phyloP scores from a whole-genome alignment of 192 early-diverging fungal species.

The Coemansia sp. region DNA sequence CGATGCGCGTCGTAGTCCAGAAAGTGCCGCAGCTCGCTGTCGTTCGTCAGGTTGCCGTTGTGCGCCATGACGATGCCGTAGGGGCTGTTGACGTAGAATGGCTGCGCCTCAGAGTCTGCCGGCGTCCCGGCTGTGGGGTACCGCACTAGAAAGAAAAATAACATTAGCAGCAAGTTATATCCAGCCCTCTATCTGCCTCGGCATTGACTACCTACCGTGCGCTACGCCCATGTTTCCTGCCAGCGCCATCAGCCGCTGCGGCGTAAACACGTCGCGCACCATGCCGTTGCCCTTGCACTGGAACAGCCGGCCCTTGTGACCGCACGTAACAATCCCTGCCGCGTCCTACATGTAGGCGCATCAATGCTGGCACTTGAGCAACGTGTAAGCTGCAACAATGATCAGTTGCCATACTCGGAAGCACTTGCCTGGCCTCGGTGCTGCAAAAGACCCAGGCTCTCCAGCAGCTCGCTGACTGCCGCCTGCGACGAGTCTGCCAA shows the following conservation, averaged over 20 bases:
- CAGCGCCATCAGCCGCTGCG: slow-evolving; percentile 70
- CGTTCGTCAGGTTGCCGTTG: slow-evolving; percentile 98
- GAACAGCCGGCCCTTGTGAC: slow-evolving; percentile 90
- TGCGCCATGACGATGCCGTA: slow-evolving; percentile 97
- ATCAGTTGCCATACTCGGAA: neutral
- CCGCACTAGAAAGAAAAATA: slow-evolving; percentile 63
- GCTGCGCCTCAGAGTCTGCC: slow-evolving; percentile 94
- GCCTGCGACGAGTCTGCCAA: slow-evolving; percentile 71
- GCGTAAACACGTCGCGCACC: slow-evolving; percentile 96
- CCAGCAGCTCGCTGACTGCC: slow-evolving; percentile 86
- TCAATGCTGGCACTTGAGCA: neutral
- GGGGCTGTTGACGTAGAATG: slow-evolving; percentile 99
- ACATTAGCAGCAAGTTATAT: neutral
- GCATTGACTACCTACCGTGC: slow-evolving; percentile 91
- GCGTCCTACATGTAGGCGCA: slow-evolving; percentile 78
- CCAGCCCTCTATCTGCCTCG: too few relatives aligned
- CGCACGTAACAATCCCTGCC: slow-evolving; percentile 98
- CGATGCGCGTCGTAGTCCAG: slow-evolving; percentile 95
- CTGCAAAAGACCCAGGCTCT: slow-evolving; percentile 91
- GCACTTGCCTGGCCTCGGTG: slow-evolving; percentile 93
- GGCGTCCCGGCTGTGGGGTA: slow-evolving; percentile 99
- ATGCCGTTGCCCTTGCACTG: slow-evolving; percentile 99
- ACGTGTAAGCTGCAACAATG: neutral
- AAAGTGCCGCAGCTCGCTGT: slow-evolving; percentile 79
- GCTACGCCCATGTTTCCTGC: slow-evolving; percentile 90